Base-by-base conservation (phyloP, 129 eudicot species). In the Flaveria linearis region DNA sequence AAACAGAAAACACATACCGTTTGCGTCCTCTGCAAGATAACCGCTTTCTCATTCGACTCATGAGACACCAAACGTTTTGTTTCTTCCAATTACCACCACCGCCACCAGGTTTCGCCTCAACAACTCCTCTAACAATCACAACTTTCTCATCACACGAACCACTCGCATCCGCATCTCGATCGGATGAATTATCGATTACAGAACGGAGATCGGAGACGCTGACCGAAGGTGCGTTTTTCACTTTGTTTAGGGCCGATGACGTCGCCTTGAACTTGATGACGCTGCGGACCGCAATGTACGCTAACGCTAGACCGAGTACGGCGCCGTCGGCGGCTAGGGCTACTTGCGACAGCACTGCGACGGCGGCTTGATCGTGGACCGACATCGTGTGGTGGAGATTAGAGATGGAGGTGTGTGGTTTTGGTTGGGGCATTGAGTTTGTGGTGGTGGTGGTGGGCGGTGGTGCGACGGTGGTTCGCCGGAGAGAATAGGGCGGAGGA, bases 291-390 rank as follows among this genome's bases (percentile, higher is more conserved):
- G 98, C 92, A 13, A 85, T 86, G 84, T 85, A 93, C 9, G 98
- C 93, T 49, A 90, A 79, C 80, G 88, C 86, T 70, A 93, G 4
- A 63, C 98, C 98, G 46, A 88, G 83, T 6, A 93, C 83, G 4
- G 96, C 98, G 11, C 98, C 98, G 82, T 93, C 98, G 62, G 91
- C 97, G 39, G 93, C 92, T 66, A 85, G 68, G 69, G 87, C 84
- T 46, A 88, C 66, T 75, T 90, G 98, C 4, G 93, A 77, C 1
- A 87, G 74, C 63, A 82, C 78, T 55, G 92, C 91, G 51, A 82
- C 86, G 20, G 92, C 89, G 52, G 97, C 95, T 71, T 88, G 88
- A 74, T 93, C 97, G 88, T 82, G 90, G 2, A 83, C 81, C 42
- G 98, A 90, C 98, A 93, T 93, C 66, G 76, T 82, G 65, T 36